A percentile compares a stretch with the other conserved stretches of the same genome.
Conservation (phyloP, 2,329 filamentous ascomycete species). For the Ophiostoma fasciatum region DNA sequence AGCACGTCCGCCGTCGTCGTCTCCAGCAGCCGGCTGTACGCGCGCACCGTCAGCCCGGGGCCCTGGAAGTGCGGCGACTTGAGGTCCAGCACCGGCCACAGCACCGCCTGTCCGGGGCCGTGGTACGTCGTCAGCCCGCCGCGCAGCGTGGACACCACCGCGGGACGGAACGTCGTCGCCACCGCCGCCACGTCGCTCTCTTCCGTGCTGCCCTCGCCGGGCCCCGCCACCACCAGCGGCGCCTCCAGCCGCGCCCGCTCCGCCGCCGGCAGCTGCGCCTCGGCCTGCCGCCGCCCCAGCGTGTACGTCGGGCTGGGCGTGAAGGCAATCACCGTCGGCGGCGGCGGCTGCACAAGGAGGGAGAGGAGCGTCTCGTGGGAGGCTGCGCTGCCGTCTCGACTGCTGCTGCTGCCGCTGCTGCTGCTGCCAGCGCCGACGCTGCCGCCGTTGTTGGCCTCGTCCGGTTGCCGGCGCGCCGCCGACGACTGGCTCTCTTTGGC, state of each 20-base stretch:
- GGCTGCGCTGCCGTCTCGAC: too few species aligned
- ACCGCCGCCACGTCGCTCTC: conserved; percentile 11
- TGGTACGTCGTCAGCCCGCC: conserved; percentile 93
- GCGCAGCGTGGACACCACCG: conserved; percentile 58
- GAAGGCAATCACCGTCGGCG: conserved; percentile 67
- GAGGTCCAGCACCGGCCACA: conserved; percentile 86
- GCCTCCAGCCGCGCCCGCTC: conserved; percentile 31
- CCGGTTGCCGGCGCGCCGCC: too few species aligned
- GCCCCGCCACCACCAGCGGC: conserved; percentile 22
- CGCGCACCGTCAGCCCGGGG: conserved; percentile 51
- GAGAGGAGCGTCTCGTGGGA: conserved; percentile 1
- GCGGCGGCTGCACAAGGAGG: conserved; percentile 26
- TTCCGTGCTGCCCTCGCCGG: conserved; percentile 2
- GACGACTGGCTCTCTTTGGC: conserved; percentile 30
- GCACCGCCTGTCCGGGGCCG: conserved; percentile 79
- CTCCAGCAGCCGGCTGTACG: conserved; percentile 69
- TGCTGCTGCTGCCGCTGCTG: too few species aligned
- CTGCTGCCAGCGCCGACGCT: too few species aligned
- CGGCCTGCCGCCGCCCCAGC: conserved; percentile 64
- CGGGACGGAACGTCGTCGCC: conserved; percentile 27
- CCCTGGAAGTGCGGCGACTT: conserved; percentile 25
- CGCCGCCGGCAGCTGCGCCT: conserved; percentile 25
- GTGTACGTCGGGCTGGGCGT: conserved; percentile 76
- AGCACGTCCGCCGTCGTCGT: conserved; percentile 57
- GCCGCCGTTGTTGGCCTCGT: too few species aligned